A percentile compares a stretch with the other conserved stretches of the same genome.
Conservation (phyloP, 1,139 yeast species). For the Pichia sp. region DNA sequence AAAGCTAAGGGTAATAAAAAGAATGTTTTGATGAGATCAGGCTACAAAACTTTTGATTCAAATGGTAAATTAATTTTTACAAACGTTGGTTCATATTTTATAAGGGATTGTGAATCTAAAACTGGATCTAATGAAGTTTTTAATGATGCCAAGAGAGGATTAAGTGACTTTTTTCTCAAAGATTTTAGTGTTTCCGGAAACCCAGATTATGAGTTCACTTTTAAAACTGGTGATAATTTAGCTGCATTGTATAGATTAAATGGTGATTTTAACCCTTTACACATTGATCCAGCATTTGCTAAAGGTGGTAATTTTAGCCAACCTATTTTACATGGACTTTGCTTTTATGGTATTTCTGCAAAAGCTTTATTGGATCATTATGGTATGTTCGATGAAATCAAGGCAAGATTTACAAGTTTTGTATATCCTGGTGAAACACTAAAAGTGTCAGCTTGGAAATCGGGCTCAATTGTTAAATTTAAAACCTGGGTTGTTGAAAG, state of each 20-base stretch:
- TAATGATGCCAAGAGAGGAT: slow-evolving; percentile 38
- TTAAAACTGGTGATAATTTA: slow-evolving; percentile 62
- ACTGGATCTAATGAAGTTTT: slow-evolving; percentile 53
- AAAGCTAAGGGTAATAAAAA: slow-evolving; percentile 52
- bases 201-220: slow-evolving; percentile 63
- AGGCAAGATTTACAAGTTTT: slow-evolving; percentile 85
- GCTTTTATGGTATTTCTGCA: slow-evolving; percentile 77
- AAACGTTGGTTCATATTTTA: slow-evolving; percentile 80
- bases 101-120: slow-evolving; percentile 59
- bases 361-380: slow-evolving; percentile 71
- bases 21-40: slow-evolving; percentile 76
- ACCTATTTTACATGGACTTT: slow-evolving; percentile 92
- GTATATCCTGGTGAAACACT: slow-evolving; percentile 97
- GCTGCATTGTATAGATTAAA: slow-evolving; percentile 89
- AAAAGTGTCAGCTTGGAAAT: slow-evolving; percentile 77
- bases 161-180: slow-evolving; percentile 48
- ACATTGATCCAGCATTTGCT: slow-evolving; percentile 88
- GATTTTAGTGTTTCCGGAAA: slow-evolving; percentile 46
- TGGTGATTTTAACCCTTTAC: slow-evolving; percentile 94
- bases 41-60: slow-evolving; percentile 63
- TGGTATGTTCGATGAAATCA: slow-evolving; percentile 79
- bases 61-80: slow-evolving; percentile 64
- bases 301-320: slow-evolving; percentile 77
- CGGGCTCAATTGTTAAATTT: slow-evolving; percentile 62
- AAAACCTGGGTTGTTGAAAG: slow-evolving; percentile 81